phyloP scores from a whole-genome alignment of 257 asterid genomes.

The Solanum rostratum region DNA sequence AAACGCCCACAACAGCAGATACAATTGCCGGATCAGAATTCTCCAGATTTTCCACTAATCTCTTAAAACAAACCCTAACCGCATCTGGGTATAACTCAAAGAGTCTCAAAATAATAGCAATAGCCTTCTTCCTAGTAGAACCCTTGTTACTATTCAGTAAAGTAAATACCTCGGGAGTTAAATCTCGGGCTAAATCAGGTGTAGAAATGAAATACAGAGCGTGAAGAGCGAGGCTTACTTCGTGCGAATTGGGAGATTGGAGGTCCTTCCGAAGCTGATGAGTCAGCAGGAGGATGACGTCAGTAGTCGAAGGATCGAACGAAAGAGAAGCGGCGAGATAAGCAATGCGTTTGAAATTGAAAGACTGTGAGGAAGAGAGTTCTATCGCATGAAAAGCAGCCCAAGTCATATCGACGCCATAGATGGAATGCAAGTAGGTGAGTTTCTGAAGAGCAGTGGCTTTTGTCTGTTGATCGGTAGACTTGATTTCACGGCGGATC shows the following conservation, averaged over 20 bases:
- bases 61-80: conserved; percentile 83
- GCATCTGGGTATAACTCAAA: conserved; percentile 75
- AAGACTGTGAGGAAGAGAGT: conserved; percentile 59
- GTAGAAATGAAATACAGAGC: conserved; percentile 57
- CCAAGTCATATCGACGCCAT: conserved; percentile 68
- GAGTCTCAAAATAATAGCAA: conserved; percentile 48
- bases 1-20: conserved; percentile 74
- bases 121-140: conserved; percentile 58
- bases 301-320: conserved; percentile 65
- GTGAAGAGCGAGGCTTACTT: conserved; percentile 70
- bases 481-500: conserved; percentile 91
- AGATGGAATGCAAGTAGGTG: conserved; percentile 71
- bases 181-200: conserved; percentile 71
- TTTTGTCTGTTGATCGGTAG: conserved; percentile 63
- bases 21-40: conserved; percentile 50
- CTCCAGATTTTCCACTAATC: conserved; percentile 79
- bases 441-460: conserved; percentile 71
- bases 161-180: conserved; percentile 67
- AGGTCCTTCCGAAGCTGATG: conserved; percentile 94
- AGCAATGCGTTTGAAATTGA: conserved; percentile 59
- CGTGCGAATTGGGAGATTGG: conserved; percentile 46
- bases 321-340: conserved; percentile 68
- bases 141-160: conserved; percentile 42
- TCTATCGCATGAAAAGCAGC: conserved; percentile 82
- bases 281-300: conserved; percentile 80